Evolutionary conservation across 768 basidiomycete species (phyloP), one percentile per base, ranked within the genome.

Genomic region (Lentinula sp.): DNA sequence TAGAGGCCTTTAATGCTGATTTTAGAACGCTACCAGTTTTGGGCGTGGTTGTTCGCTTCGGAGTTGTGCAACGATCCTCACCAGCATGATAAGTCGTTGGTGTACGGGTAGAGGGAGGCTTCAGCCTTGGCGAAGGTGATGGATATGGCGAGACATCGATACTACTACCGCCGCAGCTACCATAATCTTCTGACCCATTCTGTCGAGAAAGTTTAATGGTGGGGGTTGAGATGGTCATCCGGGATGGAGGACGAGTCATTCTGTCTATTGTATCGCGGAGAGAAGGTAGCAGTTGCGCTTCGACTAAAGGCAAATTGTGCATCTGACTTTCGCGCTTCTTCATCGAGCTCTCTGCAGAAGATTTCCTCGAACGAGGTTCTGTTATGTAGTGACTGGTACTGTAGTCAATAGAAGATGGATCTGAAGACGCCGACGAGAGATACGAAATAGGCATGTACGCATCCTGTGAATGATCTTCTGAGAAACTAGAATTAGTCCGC

Each of bases 221-320:
- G 15, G 59, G 50, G 9, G 67, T 66, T 18, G 66, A 66, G 6
- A 65, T 69, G 6, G 33, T 28, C 16, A 61, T 58, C 60, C 72
- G 72, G 43, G 76, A 76, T 0, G 83, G 81, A 13, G 79, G 74
- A 56, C 79, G 75, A 2, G 89, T 91, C 89, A 91, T 91, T 50
- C 83, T 81, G 65, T 86, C 81, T 41, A 91, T 80, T 0, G 89
- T 91, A 60, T 90, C 88, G 45, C 83, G 78, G 39, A 91, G 74
- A 16, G 87, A 86, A 8, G 89, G 89, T 41, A 91, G 70, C 4
- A 91, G 75, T 32, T 87, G 82, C 0, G 82, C 74, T 63, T 91
- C 88, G 35, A 89, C 69, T 32, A 85, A 74, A 6, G 85, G 83
- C 4, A 89, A 72, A 56, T 83, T 83, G 10, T 72, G 76, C 16